Evolutionary conservation across 108 stramenopile genomes (phyloP).

Genomic region (Stephanodiscus minutulus): DNA sequence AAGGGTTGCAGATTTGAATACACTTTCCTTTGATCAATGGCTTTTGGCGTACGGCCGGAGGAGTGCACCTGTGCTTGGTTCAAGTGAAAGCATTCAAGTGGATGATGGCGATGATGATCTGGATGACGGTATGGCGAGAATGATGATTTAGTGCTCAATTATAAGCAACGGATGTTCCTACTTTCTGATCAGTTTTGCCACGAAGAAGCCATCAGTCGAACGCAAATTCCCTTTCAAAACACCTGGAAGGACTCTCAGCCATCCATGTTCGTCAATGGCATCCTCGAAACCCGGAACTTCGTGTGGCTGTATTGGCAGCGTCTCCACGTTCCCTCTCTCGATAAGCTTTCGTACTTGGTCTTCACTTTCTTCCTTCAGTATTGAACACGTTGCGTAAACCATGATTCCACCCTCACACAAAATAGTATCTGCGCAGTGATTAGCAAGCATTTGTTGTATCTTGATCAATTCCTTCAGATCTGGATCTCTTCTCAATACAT

Average conservation of each 20-base stretch:
- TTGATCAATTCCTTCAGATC: slow-evolving; percentile 53
- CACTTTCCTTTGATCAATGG: too few relatives aligned
- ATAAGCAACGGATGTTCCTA: slow-evolving; percentile 8
- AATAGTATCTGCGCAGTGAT: slow-evolving; percentile 70
- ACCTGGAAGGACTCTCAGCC: slow-evolving; percentile 77
- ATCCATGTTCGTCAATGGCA: slow-evolving; percentile 79
- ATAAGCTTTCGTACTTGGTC: slow-evolving; percentile 70
- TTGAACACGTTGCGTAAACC: slow-evolving; percentile 84
- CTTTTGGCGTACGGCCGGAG: too few relatives aligned
- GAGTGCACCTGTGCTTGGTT: too few relatives aligned
- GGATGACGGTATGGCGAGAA: not conserved
- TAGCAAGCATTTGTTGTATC: slow-evolving; percentile 56
- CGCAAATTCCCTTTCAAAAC: slow-evolving; percentile 49
- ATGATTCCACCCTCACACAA: slow-evolving; percentile 65
- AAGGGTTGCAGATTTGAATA: too few relatives aligned
- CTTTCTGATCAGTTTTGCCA: slow-evolving; percentile 57
- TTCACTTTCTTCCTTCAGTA: slow-evolving; percentile 78
- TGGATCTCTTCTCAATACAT: slow-evolving; percentile 63
- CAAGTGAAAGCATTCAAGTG: not conserved
- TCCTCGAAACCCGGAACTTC: slow-evolving; percentile 84
- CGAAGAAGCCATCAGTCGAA: slow-evolving; percentile 83
- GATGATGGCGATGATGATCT: not conserved
- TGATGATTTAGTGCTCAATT: not conserved
- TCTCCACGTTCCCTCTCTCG: slow-evolving; percentile 43
- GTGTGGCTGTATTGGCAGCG: slow-evolving; percentile 58